These are phyloP conservation scores for Detonula confervacea DNA, from an alignment of 352 stramenopile species.

Conservation along the genomic window DNA sequence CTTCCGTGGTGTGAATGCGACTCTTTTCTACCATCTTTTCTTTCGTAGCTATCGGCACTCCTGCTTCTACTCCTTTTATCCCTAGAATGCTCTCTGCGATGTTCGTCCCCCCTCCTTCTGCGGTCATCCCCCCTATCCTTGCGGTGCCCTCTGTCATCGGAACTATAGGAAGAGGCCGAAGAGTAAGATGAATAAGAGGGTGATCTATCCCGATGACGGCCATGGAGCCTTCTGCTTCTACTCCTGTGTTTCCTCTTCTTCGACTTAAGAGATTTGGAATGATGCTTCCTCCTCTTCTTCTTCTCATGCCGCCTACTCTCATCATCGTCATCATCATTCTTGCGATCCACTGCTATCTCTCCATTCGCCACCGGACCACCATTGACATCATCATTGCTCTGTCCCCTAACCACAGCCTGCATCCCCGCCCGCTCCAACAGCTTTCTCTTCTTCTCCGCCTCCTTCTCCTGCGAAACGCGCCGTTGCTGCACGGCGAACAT, in stretches of 20 bases:
- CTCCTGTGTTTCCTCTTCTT: no score
- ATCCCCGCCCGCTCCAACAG: slow-evolving; percentile 89
- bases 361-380: slow-evolving; percentile 86
- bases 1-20: no score
- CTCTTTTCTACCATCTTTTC: background rate
- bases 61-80: slow-evolving; percentile 14
- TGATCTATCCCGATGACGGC: slow-evolving; percentile 13
- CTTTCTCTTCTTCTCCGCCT: slow-evolving; percentile 88
- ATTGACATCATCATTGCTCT: background rate
- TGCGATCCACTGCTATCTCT: slow-evolving; percentile 66
- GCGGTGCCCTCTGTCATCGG: slow-evolving; percentile 6
- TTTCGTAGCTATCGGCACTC: slow-evolving; percentile 2
- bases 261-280: no score
- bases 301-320: slow-evolving; percentile 62
- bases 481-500: slow-evolving; percentile 93
- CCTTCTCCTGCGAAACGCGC: slow-evolving; percentile 77
- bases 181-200: slow-evolving; percentile 25
- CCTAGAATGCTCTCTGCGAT: background rate
- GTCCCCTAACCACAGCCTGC: no score
- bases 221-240: no score
- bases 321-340: slow-evolving; percentile 4
- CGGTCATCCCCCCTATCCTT: slow-evolving; percentile 2
- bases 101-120: slow-evolving; percentile 4
- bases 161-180: slow-evolving; percentile 2
- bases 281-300: slow-evolving; percentile 58